phyloP scores from a whole-genome alignment of 805 yeast genomes.

The Cyberlindnera mississippiensis region DNA sequence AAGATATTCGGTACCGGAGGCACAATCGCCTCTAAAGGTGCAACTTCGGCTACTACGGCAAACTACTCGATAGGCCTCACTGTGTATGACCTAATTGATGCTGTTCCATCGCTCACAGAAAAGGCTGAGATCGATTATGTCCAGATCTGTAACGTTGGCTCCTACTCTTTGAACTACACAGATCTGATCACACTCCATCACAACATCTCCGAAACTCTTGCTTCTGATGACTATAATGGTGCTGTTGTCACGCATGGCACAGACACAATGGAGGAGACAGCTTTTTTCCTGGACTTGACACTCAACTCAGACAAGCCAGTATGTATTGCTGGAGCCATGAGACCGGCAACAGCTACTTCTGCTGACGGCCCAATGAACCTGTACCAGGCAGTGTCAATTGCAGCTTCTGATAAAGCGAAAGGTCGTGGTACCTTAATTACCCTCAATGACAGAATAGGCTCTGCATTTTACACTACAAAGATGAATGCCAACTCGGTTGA shows the following conservation, averaged over 20 bases:
- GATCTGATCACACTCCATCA: conserved; percentile 42
- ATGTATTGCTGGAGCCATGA: conserved; percentile 53
- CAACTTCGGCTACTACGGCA: conserved; percentile 43
- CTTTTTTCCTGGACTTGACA: conserved; percentile 54
- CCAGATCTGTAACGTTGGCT: conserved; percentile 45
- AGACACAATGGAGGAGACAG: conserved; percentile 63
- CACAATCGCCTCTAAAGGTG: conserved; percentile 52
- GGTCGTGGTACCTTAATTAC: conserved; percentile 61
- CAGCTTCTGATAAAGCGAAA: conserved; percentile 42
- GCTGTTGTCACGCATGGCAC: conserved; percentile 70
- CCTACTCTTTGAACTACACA: conserved; percentile 47
- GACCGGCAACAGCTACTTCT: conserved; percentile 66
- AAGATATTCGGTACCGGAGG: conserved; percentile 57
- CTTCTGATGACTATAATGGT: conserved; percentile 42
- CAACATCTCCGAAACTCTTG: conserved; percentile 41
- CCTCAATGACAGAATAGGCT: conserved; percentile 60
- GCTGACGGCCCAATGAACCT: conserved; percentile 75
- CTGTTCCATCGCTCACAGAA: conserved; percentile 52
- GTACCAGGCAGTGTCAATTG: conserved; percentile 62
- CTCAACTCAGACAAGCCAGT: conserved; percentile 31
- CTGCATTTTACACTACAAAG: conserved; percentile 64
- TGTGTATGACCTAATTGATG: conserved; percentile 44
- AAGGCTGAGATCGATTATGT: conserved; percentile 45
- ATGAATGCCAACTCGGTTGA: conserved; percentile 64
- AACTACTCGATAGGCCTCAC: conserved; percentile 51